These are phyloP conservation scores for Aspergillus chevalieri DNA, from an alignment of 2,329 filamentous ascomycete species.

Conservation along the genomic window DNA sequence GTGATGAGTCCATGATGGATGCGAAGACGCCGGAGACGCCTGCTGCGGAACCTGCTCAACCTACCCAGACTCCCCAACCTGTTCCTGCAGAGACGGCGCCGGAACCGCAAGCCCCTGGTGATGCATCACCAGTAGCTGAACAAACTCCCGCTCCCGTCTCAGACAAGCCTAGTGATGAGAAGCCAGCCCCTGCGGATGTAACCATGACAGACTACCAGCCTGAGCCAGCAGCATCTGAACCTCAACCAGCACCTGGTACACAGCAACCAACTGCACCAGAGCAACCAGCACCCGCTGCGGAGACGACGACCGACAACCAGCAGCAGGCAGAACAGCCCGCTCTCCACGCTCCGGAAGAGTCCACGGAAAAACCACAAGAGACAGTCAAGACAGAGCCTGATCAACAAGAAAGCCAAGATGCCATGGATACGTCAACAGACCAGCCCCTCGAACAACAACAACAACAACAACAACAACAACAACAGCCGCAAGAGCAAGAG, in stretches of 20 bases:
- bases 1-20: constrained; percentile 43
- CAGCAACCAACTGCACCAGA: not conserved
- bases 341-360: constrained; percentile 1
- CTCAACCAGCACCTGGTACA: constrained; percentile 2
- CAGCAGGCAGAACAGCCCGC: not conserved
- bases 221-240: not conserved
- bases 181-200: constrained; percentile 8
- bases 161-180: constrained; percentile 1
- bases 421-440: constrained; percentile 6
- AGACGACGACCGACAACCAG: not conserved
- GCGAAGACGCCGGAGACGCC: constrained; percentile 40
- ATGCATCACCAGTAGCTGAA: not conserved
- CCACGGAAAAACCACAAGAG: constrained; percentile 7
- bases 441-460: not conserved
- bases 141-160: not conserved
- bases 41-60: constrained; percentile 9
- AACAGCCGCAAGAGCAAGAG: not conserved
- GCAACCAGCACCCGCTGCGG: not conserved
- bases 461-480: not conserved
- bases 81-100: constrained; percentile 1
- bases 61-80: constrained; percentile 5
- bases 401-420: constrained; percentile 2
- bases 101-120: constrained; percentile 1
- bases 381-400: constrained; percentile 6
- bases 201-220: constrained; percentile 12